Conservation (phyloP, 495 filamentous ascomycete species). For the Aspergillus steynii region DNA sequence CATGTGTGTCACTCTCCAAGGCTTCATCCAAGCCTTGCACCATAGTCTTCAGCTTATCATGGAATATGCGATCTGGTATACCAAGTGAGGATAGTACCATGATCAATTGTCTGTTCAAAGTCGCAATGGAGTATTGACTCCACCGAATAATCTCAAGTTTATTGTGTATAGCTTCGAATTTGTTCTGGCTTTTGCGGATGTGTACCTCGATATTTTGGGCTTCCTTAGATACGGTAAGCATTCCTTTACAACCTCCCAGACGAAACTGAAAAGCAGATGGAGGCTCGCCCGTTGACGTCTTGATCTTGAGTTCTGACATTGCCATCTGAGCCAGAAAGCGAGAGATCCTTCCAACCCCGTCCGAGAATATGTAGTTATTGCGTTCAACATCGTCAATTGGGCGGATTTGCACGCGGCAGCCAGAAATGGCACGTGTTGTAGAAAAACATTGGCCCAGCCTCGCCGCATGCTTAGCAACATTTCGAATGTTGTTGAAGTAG, state of each 20-base stretch:
- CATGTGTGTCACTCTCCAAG: conserved; percentile 62
- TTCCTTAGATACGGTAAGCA: conserved; percentile 71
- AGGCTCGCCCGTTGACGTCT: conserved; percentile 38
- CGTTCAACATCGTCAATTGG: conserved; percentile 63
- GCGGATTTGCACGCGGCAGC: conserved; percentile 38
- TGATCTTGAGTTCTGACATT: conserved; percentile 60
- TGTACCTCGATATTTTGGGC: conserved; percentile 61
- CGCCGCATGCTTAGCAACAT: conserved; percentile 83
- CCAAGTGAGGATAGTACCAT: conserved; percentile 77
- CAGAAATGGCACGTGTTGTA: conserved; percentile 72
- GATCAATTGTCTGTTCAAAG: conserved; percentile 88
- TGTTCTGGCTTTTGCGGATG: conserved; percentile 80
- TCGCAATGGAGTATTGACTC: conserved; percentile 71
- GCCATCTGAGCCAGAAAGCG: conserved; percentile 69
- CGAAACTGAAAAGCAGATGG: conserved; percentile 92
- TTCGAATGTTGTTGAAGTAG: conserved; percentile 70
- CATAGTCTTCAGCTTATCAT: conserved; percentile 63
- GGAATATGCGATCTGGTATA: conserved; percentile 66
- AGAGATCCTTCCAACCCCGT: conserved; percentile 94
- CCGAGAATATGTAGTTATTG: conserved; percentile 73
- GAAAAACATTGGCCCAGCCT: conserved; percentile 94
- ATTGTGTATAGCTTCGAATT: conserved; percentile 72
- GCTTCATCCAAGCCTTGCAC: conserved; percentile 64
- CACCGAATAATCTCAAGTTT: conserved; percentile 82
- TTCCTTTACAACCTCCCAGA: conserved; percentile 87